phyloP scores from a whole-genome alignment of 768 basidiomycete species.

The Rhodotorula kratochvilovae region DNA sequence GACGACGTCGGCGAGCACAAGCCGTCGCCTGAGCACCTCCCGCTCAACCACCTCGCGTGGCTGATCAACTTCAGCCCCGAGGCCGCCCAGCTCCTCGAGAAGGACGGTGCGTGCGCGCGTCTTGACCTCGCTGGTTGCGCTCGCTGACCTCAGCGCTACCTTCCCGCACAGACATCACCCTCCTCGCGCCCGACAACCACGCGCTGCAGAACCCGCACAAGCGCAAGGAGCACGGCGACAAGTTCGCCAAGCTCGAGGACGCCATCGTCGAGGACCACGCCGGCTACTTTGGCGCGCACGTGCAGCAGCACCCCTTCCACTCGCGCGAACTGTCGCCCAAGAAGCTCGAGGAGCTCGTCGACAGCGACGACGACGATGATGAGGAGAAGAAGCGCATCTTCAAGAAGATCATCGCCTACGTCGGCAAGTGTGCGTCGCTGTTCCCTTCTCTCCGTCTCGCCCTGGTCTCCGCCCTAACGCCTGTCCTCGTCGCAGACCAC shows the following conservation, averaged over 20 bases:
- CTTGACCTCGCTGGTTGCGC: background rate
- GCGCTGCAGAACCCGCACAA: conserved; percentile 34
- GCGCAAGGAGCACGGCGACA: background rate
- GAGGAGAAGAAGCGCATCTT: conserved; percentile 47
- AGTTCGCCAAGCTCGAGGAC: background rate
- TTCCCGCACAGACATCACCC: conserved; percentile 22
- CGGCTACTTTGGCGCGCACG: background rate
- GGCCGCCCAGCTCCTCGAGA: conserved; percentile 8
- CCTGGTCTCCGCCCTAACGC: no score
- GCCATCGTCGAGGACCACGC: background rate
- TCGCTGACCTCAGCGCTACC: background rate
- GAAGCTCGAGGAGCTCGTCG: conserved; percentile 21
- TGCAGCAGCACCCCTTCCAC: conserved; percentile 32
- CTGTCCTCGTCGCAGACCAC: conserved; percentile 42
- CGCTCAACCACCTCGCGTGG: conserved; percentile 38
- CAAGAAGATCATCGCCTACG: conserved; percentile 44
- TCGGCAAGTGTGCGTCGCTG: conserved; percentile 32
- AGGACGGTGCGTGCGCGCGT: background rate
- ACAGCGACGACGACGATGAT: conserved; percentile 41
- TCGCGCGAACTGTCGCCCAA: conserved; percentile 13
- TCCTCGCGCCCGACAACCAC: conserved; percentile 42
- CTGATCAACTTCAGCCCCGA: conserved; percentile 34
- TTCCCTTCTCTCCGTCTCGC: background rate
- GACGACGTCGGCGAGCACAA: conserved; percentile 3
- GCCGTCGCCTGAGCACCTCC: conserved; percentile 26